Evolutionary conservation across 106 monocot species (phyloP).

Genomic region (Cymbidium sinense): DNA sequence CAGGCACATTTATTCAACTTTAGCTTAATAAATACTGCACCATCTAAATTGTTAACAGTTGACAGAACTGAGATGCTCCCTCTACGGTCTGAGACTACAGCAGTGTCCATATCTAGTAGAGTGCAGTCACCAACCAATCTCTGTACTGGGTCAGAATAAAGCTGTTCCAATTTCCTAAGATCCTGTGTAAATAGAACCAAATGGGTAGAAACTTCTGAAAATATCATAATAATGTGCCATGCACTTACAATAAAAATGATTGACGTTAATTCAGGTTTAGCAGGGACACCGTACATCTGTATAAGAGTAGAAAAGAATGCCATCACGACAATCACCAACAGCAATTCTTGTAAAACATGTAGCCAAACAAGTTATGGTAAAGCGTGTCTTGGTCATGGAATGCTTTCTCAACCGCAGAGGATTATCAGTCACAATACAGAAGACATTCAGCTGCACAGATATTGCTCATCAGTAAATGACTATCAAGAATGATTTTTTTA

Average conservation of each 20-base stretch:
- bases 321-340: conserved; percentile 99
- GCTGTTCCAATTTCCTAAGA: conserved; percentile 62
- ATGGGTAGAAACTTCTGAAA: background rate
- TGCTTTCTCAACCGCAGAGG: conserved; percentile 53
- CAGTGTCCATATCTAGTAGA: conserved; percentile 70
- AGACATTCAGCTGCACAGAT: conserved; percentile 56
- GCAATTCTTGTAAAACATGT: conserved; percentile 66
- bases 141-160: conserved; percentile 76
- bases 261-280: background rate
- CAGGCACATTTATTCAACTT: background rate
- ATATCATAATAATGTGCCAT: conserved; percentile 2
- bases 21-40: conserved; percentile 20
- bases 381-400: conserved; percentile 66
- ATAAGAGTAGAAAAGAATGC: conserved; percentile 81
- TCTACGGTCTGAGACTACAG: conserved; percentile 69
- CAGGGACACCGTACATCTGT: conserved; percentile 48
- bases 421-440: conserved; percentile 69
- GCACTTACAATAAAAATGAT: background rate
- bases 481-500: background rate
- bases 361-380: conserved; percentile 75
- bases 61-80: conserved; percentile 78
- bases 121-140: conserved; percentile 80
- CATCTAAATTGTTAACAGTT: conserved; percentile 56
- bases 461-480: background rate
- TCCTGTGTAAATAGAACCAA: conserved; percentile 31